Conservation (phyloP, 164 flowering plant species). For the Tetrastigma voinierianum region DNA sequence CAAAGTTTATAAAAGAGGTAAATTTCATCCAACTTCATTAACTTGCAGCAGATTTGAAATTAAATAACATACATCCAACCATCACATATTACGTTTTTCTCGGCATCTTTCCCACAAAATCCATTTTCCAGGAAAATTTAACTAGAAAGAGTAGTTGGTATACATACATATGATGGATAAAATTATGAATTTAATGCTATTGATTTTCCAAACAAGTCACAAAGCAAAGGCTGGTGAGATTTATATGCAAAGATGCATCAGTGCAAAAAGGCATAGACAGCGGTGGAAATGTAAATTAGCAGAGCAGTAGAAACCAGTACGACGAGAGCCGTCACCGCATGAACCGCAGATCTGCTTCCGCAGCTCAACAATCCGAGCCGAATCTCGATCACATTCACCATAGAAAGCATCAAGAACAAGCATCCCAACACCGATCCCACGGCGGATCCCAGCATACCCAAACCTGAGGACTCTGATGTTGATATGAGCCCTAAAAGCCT, state of each 20-base stretch:
- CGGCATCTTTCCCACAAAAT: too few species aligned
- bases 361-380: conserved; percentile 56
- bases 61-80: too few species aligned
- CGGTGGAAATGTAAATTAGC: conserved; percentile 53
- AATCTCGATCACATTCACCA: conserved; percentile 64
- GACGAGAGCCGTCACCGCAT: conserved; percentile 40
- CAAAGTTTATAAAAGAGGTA: too few species aligned
- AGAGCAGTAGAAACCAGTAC: conserved; percentile 58
- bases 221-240: too few species aligned
- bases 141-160: too few species aligned
- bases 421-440: conserved; percentile 67
- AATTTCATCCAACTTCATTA: too few species aligned
- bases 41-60: too few species aligned
- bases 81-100: too few species aligned
- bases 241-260: conserved; percentile 8
- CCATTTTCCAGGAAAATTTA: too few species aligned
- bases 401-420: conserved; percentile 61
- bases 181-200: too few species aligned
- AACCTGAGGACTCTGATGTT: conserved; percentile 43
- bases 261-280: conserved; percentile 54
- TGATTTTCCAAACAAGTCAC: too few species aligned
- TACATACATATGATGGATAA: too few species aligned
- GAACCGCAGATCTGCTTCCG: conserved; percentile 51
- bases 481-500: conserved; percentile 51
- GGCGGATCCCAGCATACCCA: conserved; percentile 65